Base-by-base conservation (phyloP, 2,329 filamentous ascomycete genomes). In the Neonectria magnoliae region DNA sequence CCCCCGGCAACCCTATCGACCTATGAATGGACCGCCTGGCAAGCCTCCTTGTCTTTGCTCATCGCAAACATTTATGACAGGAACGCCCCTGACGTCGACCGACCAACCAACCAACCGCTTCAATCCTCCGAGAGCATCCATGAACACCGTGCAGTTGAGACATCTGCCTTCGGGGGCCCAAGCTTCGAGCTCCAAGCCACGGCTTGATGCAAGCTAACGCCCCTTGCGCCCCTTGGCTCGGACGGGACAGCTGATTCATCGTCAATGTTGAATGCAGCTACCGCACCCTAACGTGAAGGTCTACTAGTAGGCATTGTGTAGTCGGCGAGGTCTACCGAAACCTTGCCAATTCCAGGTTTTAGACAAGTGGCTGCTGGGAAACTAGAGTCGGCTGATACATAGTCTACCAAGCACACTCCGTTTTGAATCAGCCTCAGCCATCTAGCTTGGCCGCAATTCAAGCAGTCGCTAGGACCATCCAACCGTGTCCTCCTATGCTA, bases 111-210 rank as follows among this genome's bases (percentile, higher is more conserved):
- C 60, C 44, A 38, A 27, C 31, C 11, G 14, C 45, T 38, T 16
- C 47, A 54, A 36, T n/a, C 29, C 47, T 54, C 47, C 60, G 31
- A 54, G 22, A 13, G 36, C 54, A 53, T 52, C 53, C 52, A 41
- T 50, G 25, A n/a, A 27, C 53, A 47, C 60, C 60, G 44, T 50
- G 45, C 52, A 62, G 59, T 47, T 57, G 45, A 57, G 59, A 55
- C 51, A 57, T 52, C 56, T 27, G 45, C 29, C 42, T 7, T 33
- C 29, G 50, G 53, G 33, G 57, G 62, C 53, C 62, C 62, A 61
- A 65, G 57, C 62, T 65, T 58, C 62, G 31, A 57, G 57, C 62
- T 65, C 62, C 62, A 38, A 57, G 55, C 60, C 47, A 53, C 54
- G 31, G 22, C 45, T 48, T 45, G 47, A 22, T 20, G 31, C 33